Evolutionary conservation across 495 filamentous ascomycete species (phyloP), one percentile per base, ranked within the genome.

Genomic region (Penicillium arizonense): DNA sequence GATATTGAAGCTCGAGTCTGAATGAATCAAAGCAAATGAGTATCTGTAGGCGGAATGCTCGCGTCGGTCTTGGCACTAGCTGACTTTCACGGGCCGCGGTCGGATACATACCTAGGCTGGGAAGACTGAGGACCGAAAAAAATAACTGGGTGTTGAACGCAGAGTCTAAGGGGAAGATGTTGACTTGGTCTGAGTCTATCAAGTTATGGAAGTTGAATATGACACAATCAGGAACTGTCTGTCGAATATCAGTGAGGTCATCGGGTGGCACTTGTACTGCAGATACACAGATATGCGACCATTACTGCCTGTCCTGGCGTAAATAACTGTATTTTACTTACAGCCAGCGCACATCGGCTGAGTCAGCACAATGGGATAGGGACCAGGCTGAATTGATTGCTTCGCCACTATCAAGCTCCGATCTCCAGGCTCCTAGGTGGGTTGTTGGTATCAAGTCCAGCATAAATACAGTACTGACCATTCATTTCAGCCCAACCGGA

Each of bases 41-140:
- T 32, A 39, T n/a, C 35, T 52, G 50, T 45, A 57, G 44, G 49
- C 41, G 60, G 53, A 67, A 64, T 59, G 56, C 30, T 64, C 61
- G 63, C 63, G 63, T 64, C 42, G 48, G 55, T 47, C 58, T 66
- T 61, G 63, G 58, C 63, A 39, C 52, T 63, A 18, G 18, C 18
- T 50, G 37, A 40, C 47, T 44, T 64, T 64, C 47, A 59, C 63
- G 63, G 56, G 50, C 56, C 52, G 50, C 53, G 53, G 57, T 57
- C 57, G 50, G 48, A 53, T 40, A 41, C 38, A 53, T 33, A 41
- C 38, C 14, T 41, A 28, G 47, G 24, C 26, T 46, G 26, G 47
- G 6, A 32, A 20, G 28, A 28, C 28, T 23, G 44, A 18, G 44
- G 50, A 41, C 38, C 40, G 46, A 62, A 56, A 42, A 34, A 44